Conservation (phyloP, 495 filamentous ascomycete genomes). For the Aspergillus conjunctus region DNA sequence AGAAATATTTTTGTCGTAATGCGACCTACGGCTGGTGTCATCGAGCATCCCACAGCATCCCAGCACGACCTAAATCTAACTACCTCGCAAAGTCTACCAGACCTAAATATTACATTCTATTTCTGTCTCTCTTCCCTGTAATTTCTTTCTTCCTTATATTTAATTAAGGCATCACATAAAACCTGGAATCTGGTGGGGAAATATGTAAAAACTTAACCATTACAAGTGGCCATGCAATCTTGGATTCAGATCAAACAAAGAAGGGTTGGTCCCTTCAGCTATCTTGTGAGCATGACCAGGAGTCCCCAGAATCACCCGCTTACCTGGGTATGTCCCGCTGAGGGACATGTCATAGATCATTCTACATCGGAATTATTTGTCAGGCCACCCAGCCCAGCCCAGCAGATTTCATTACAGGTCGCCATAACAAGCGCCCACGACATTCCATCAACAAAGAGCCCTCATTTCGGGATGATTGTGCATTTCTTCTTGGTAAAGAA, state of each 20-base stretch:
- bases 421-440: background rate
- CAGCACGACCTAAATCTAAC: too few species aligned
- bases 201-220: background rate
- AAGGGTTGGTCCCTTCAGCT: background rate
- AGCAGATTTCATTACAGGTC: background rate
- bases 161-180: background rate
- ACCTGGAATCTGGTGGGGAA: background rate
- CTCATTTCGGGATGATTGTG: background rate
- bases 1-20: too few species aligned
- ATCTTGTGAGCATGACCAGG: background rate
- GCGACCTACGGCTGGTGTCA: too few species aligned
- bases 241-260: background rate
- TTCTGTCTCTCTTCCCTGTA: too few species aligned
- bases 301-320: background rate
- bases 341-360: background rate
- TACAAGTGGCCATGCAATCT: background rate
- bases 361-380: background rate
- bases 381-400: background rate
- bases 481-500: background rate
- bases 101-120: too few species aligned
- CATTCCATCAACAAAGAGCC: background rate
- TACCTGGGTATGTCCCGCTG: background rate
- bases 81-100: background rate
- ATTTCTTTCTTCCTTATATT: background rate
- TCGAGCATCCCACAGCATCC: too few species aligned